A percentile compares a stretch with the other conserved stretches of the same genome.
These are phyloP conservation scores for Globisporangium orthogonon DNA, from an alignment of 352 stramenopile genomes.

Conservation along the genomic window DNA sequence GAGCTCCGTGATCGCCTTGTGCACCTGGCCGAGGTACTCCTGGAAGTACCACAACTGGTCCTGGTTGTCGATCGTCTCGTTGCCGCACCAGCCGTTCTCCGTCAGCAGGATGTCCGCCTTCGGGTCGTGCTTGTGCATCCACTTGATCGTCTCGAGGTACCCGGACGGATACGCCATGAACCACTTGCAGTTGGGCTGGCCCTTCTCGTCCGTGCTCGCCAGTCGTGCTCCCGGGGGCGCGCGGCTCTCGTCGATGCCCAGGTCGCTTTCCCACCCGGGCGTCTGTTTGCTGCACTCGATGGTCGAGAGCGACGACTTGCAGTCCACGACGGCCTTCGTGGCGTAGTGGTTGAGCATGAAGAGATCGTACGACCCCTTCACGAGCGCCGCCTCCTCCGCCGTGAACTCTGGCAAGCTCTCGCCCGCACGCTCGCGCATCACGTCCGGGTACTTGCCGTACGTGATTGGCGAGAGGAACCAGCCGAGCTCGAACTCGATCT, in stretches of 20 bases:
- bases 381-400: constrained; percentile 42
- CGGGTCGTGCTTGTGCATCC: no score
- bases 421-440: constrained; percentile 83
- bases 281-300: constrained; percentile 24
- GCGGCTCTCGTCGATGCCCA: constrained; percentile 44
- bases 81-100: constrained; percentile 6
- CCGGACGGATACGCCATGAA: constrained; percentile 35
- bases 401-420: constrained; percentile 86
- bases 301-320: constrained; percentile 21
- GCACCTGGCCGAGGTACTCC: constrained; percentile 27
- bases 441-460: constrained; percentile 86
- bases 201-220: constrained; percentile 15
- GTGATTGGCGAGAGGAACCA: constrained; percentile 93
- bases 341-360: constrained; percentile 94
- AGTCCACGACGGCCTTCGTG: constrained; percentile 43
- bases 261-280: constrained; percentile 36
- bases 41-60: constrained; percentile 8
- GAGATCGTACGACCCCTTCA: constrained; percentile 89
- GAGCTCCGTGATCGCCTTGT: constrained; percentile 37
- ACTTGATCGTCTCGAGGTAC: constrained; percentile 42
- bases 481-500: constrained; percentile 87
- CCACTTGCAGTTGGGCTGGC: constrained; percentile 27
- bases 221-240: constrained; percentile 45
- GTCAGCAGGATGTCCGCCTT: constrained; percentile 2
- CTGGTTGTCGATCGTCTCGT: constrained; percentile 6